Conservation (phyloP, 441 rosid genomes). For the Arabidopsis lyrata region DNA sequence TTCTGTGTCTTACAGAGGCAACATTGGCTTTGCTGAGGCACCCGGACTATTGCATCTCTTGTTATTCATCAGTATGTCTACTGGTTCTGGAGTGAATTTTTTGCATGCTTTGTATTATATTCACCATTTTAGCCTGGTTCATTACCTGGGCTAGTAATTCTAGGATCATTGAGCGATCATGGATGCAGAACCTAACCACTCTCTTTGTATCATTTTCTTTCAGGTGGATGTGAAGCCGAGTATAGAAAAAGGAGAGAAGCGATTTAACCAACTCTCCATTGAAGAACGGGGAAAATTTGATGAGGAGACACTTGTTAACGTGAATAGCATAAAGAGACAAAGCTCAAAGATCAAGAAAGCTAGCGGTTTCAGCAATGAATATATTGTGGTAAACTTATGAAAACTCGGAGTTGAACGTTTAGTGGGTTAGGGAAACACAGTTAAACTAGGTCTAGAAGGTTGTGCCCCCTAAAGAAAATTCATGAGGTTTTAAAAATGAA, state of each 20-base stretch:
- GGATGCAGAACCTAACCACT: slow-evolving; percentile 25
- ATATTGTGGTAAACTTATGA: slow-evolving; percentile 74
- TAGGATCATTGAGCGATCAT: slow-evolving; percentile 10
- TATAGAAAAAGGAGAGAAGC: slow-evolving; percentile 84
- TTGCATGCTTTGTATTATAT: background rate
- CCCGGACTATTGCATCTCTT: slow-evolving; percentile 96
- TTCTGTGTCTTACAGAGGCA: slow-evolving; percentile 67
- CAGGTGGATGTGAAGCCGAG: slow-evolving; percentile 80
- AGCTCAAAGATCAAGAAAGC: slow-evolving; percentile 62
- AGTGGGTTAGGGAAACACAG: slow-evolving; percentile 3
- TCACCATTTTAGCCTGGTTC: slow-evolving; percentile 11
- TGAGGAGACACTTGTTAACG: slow-evolving; percentile 93
- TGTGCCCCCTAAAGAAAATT: background rate
- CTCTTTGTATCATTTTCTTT: slow-evolving; percentile 15
- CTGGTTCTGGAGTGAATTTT: slow-evolving; percentile 3
- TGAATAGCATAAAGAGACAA: slow-evolving; percentile 73
- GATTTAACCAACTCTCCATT: slow-evolving; percentile 88
- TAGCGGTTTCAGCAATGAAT: slow-evolving; percentile 78
- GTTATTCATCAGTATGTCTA: slow-evolving; percentile 85
- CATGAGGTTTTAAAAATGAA: background rate
- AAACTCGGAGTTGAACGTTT: background rate
- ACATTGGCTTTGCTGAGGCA: slow-evolving; percentile 85
- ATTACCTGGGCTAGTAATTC: slow-evolving; percentile 8
- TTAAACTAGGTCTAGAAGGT: background rate
- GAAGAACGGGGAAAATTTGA: slow-evolving; percentile 96